These are phyloP conservation scores for Paratinospora sagittata DNA, from an alignment of 164 flowering plant species.

Conservation along the genomic window DNA sequence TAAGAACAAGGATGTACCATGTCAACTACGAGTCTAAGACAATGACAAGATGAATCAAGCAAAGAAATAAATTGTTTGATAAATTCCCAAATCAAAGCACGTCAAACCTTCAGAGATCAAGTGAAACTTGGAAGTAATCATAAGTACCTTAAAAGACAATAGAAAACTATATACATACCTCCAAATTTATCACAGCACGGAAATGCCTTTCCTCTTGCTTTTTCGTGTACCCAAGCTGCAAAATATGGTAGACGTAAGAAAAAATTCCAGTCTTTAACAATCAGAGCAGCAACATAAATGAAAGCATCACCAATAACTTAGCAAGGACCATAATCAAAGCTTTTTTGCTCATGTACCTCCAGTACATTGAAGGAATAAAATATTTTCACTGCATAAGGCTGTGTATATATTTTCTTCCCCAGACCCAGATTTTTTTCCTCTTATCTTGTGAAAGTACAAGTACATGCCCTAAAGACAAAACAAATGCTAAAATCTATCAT, in stretches of 20 bases:
- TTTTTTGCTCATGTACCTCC: background rate
- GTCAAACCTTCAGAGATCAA: background rate
- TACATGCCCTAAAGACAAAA: background rate
- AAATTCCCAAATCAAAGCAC: background rate
- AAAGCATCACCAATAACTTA: background rate
- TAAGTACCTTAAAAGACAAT: background rate
- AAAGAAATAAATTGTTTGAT: background rate
- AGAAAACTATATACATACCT: conserved; percentile 38
- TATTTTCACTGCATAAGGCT: background rate
- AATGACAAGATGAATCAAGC: background rate
- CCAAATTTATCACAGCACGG: conserved; percentile 84
- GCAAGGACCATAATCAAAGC: background rate
- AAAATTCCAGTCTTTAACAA: background rate
- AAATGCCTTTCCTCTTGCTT: conserved; percentile 92
- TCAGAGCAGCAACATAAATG: background rate
- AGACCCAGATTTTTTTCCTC: background rate
- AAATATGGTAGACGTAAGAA: conserved; percentile 1
- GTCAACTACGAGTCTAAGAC: background rate
- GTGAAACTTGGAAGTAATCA: background rate
- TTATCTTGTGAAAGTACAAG: background rate
- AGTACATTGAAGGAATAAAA: background rate
- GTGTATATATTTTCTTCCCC: background rate
- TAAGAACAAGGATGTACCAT: background rate
- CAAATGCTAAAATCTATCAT: background rate
- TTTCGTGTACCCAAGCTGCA: conserved; percentile 97